These are phyloP conservation scores for Yamadazyma atlantica DNA, from an alignment of 1,139 yeast species.

Conservation along the genomic window DNA sequence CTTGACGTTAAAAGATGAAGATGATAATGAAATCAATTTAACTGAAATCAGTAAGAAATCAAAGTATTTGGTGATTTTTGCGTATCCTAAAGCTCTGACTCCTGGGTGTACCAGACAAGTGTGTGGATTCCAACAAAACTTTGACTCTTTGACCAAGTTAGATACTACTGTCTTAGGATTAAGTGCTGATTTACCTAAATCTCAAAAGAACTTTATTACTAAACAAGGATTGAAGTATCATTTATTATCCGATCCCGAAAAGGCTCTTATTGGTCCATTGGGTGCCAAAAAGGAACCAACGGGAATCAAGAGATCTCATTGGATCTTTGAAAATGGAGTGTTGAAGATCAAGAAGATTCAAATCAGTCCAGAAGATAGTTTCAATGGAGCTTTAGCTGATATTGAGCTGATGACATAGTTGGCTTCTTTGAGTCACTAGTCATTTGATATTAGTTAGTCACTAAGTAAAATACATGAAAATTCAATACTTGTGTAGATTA, in stretches of 20 bases:
- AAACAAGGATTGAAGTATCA: constrained; percentile 75
- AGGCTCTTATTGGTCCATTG: constrained; percentile 63
- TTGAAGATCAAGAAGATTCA: constrained; percentile 62
- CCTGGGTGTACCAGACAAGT: constrained; percentile 97
- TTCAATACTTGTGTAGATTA: too few species aligned
- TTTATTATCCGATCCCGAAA: constrained; percentile 74
- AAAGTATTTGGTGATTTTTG: constrained; percentile 60
- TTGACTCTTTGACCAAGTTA: constrained; percentile 49
- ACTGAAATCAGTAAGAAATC: constrained; percentile 45
- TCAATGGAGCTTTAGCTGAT: constrained; percentile 59
- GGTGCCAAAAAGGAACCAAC: constrained; percentile 84
- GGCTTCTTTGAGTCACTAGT: too few species aligned
- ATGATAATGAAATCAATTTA: constrained; percentile 57
- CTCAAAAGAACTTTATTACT: constrained; percentile 72
- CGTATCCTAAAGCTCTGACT: constrained; percentile 91
- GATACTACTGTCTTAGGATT: constrained; percentile 61
- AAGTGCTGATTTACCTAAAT: constrained; percentile 70
- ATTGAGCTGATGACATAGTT: constrained; percentile 44
- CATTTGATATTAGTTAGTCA: too few species aligned
- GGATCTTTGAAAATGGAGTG: constrained; percentile 81
- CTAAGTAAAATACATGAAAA: too few species aligned
- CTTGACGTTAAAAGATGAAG: constrained; percentile 62
- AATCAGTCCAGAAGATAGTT: constrained; percentile 78
- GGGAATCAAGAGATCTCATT: constrained; percentile 84
- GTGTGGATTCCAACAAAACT: constrained; percentile 77